These are phyloP conservation scores for Platanthera zijinensis DNA, from an alignment of 106 monocot species.

Conservation along the genomic window DNA sequence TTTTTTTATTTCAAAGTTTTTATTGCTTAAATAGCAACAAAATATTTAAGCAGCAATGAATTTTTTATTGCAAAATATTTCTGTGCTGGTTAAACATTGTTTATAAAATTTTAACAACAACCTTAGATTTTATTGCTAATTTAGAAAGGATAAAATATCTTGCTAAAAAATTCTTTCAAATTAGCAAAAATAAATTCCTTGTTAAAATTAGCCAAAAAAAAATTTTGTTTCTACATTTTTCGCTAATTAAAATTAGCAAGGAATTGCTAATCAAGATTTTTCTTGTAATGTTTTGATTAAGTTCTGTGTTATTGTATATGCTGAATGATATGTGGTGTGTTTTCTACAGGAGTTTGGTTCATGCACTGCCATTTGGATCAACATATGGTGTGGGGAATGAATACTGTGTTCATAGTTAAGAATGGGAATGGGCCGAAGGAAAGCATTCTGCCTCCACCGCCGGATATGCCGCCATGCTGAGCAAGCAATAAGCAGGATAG, in stretches of 20 bases:
- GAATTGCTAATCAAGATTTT: neutral
- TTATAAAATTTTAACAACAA: no score
- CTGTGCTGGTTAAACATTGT: no score
- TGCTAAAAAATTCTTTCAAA: no score
- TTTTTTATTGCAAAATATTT: no score
- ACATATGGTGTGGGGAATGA: slow-evolving; percentile 47
- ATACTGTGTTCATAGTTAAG: slow-evolving; percentile 44
- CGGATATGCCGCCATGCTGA: slow-evolving; percentile 38
- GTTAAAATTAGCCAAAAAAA: neutral
- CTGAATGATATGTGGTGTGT: neutral
- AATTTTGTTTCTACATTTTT: neutral
- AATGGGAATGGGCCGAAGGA: slow-evolving; percentile 15
- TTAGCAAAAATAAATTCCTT: neutral
- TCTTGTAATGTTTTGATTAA: neutral
- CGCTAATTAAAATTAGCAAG: neutral
- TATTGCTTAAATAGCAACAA: no score
- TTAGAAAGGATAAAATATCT: no score
- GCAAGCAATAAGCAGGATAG: no score
- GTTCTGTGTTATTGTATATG: neutral
- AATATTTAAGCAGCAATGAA: no score
- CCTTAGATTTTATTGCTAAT: no score
- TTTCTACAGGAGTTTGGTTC: slow-evolving; percentile 16
- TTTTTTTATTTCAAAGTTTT: no score
- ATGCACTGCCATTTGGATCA: slow-evolving; percentile 19
- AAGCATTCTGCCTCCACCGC: slow-evolving; percentile 25